Evolutionary conservation across 768 basidiomycete genomes (phyloP).

Genomic region (Leccinum pellstonianum): DNA sequence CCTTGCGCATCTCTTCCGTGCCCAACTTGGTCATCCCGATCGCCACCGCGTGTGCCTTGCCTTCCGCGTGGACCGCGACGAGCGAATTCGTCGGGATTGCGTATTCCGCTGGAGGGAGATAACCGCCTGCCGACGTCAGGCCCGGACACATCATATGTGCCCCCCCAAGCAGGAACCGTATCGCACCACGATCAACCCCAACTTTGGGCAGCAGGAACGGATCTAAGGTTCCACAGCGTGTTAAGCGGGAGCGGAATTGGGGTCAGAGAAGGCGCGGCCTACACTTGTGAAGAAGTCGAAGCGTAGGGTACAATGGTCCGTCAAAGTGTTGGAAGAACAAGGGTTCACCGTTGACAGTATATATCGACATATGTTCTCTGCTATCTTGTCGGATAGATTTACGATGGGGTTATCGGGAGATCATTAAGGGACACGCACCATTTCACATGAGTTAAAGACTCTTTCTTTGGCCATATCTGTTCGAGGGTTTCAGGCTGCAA

Average conservation of each 20-base stretch:
- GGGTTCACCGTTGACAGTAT: slow-evolving; percentile 82
- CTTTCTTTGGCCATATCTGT: slow-evolving; percentile 98
- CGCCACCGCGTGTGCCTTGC: slow-evolving; percentile 88
- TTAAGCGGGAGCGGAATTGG: neutral
- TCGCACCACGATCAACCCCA: slow-evolving; percentile 93
- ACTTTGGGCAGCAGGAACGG: slow-evolving; percentile 88
- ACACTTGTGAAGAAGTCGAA: slow-evolving; percentile 93
- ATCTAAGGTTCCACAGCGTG: slow-evolving; percentile 49
- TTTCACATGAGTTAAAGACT: slow-evolving; percentile 87
- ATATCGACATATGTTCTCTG: slow-evolving; percentile 94
- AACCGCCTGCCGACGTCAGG: slow-evolving; percentile 88
- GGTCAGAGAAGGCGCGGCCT: slow-evolving; percentile 24
- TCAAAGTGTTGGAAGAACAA: slow-evolving; percentile 97
- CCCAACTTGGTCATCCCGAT: slow-evolving; percentile 79
- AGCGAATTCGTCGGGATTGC: slow-evolving; percentile 68
- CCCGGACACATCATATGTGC: slow-evolving; percentile 98
- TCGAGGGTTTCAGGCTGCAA: slow-evolving; percentile 81
- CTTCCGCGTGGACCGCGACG: slow-evolving; percentile 95
- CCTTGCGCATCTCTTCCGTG: slow-evolving; percentile 84
- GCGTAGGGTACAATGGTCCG: slow-evolving; percentile 86
- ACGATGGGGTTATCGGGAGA: slow-evolving; percentile 10
- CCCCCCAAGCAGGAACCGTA: slow-evolving; percentile 92
- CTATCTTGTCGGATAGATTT: slow-evolving; percentile 45
- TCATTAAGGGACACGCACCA: slow-evolving; percentile 47
- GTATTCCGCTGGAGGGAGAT: slow-evolving; percentile 70